These are phyloP conservation scores for Taphrina wiesneri DNA, from an alignment of 1,139 yeast genomes.

Conservation along the genomic window DNA sequence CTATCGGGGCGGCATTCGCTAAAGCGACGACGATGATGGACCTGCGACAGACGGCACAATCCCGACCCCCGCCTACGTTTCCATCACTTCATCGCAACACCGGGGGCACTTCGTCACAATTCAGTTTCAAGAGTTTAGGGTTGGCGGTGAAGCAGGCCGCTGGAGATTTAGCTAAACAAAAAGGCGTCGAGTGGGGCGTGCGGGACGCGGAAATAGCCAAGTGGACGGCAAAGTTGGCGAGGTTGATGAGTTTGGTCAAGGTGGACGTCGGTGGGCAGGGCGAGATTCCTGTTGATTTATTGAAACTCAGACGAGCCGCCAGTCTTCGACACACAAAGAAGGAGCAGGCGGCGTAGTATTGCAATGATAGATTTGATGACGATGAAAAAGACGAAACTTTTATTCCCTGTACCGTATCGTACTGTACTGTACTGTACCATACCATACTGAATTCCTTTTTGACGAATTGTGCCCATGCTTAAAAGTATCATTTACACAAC, in stretches of 20 bases:
- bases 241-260: conserved; percentile 13
- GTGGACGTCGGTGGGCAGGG: conserved; percentile 19
- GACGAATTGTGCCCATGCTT: neutral
- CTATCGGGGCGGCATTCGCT: conserved; percentile 26
- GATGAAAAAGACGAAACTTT: neutral
- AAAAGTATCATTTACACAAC: neutral
- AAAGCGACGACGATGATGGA: conserved; percentile 33
- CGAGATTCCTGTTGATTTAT: conserved; percentile 21
- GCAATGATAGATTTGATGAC: no score
- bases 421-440: neutral
- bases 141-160: conserved; percentile 27
- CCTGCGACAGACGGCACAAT: conserved; percentile 20
- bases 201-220: conserved; percentile 30
- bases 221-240: conserved; percentile 24
- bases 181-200: conserved; percentile 33
- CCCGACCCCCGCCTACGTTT: conserved; percentile 9
- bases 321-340: neutral
- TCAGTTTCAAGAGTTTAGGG: conserved; percentile 18
- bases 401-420: neutral
- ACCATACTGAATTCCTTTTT: neutral
- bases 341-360: neutral
- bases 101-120: neutral
- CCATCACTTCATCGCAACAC: neutral
- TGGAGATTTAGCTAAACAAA: conserved; percentile 31
- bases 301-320: conserved; percentile 11